Evolutionary conservation across 169 alveolate species (phyloP), one percentile per base, ranked within the genome.

Genomic region (Cryptosporidium bovis): DNA sequence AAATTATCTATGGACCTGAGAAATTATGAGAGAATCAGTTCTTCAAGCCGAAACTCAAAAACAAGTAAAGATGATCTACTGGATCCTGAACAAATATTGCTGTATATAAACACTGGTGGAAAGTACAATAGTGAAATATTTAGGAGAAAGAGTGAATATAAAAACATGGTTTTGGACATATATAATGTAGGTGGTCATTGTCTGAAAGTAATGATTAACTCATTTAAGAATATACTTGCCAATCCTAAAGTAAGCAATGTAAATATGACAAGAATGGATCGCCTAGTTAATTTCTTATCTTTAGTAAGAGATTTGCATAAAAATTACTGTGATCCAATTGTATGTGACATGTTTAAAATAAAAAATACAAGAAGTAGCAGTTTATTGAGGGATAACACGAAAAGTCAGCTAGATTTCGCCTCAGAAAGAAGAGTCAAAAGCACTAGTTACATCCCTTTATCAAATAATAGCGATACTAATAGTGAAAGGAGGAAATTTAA

Each of bases 101-200:
- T 62, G 16, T 77, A 77, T 62, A 77, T 77, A 60, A 62, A 77
- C 46, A 60, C 71, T 20, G 87, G 87, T 77, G 87, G 66, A 36
- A 62, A 62, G 48, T 77, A 77, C 27, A 62, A 77, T 24, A 8
- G 15, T 27, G 48, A 77, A 3, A 77, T 77, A n/a, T 77, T 34
- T 36, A 56, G 56, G 13, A 29, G 55, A 33, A 56, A 48, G 27
- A 64, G 56, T 16, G 77, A 44, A 33, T 56, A 60, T 77, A 56
- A 20, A 27, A 58, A 40, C 24, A 77, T 60, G 87, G 33, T 77
- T 48, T 10, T 40, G 10, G 87, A 77, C 8, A 34, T 77, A 18
- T 56, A 46, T 62, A 34, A 50, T 40, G 29, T 40, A 12, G 71
- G 71, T 13, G 87, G 87, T 16, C 40, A 46, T 24, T 77, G 87